Evolutionary conservation across 129 eudicot genomes (phyloP).

Genomic region (Sambucus nigra): DNA sequence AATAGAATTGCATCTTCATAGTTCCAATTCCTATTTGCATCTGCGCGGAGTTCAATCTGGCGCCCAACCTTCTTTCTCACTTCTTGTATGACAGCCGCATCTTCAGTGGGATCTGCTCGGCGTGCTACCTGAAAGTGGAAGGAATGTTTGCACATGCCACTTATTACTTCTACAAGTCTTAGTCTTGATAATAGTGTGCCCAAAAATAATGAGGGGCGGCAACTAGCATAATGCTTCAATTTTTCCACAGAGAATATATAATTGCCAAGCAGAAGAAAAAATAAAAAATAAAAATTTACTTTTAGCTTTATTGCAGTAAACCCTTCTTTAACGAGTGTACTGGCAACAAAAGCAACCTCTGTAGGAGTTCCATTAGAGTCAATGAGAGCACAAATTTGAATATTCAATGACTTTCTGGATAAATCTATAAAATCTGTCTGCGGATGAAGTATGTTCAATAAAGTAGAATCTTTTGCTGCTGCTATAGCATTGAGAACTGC

Average conservation of each 20-base stretch:
- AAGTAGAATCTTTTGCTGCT: conserved; percentile 42
- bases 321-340: conserved; percentile 66
- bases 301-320: conserved; percentile 75
- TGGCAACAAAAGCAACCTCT: conserved; percentile 64
- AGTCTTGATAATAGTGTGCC: no score
- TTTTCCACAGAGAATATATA: not conserved
- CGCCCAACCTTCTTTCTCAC: conserved; percentile 68
- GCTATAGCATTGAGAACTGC: conserved; percentile 77
- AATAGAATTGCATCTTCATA: conserved; percentile 61
- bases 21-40: conserved; percentile 87
- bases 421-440: conserved; percentile 16
- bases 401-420: conserved; percentile 26
- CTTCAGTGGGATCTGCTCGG: conserved; percentile 63
- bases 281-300: conserved; percentile 21
- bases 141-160: not conserved
- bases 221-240: not conserved
- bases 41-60: conserved; percentile 63
- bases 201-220: not conserved
- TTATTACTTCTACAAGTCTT: not conserved
- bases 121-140: conserved; percentile 63
- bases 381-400: conserved; percentile 74
- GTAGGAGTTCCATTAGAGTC: conserved; percentile 71
- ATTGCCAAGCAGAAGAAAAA: not conserved
- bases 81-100: conserved; percentile 65
- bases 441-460: conserved; percentile 48